Base-by-base conservation (phyloP, 352 stramenopile genomes). In the Phytopythium oedochilum region DNA sequence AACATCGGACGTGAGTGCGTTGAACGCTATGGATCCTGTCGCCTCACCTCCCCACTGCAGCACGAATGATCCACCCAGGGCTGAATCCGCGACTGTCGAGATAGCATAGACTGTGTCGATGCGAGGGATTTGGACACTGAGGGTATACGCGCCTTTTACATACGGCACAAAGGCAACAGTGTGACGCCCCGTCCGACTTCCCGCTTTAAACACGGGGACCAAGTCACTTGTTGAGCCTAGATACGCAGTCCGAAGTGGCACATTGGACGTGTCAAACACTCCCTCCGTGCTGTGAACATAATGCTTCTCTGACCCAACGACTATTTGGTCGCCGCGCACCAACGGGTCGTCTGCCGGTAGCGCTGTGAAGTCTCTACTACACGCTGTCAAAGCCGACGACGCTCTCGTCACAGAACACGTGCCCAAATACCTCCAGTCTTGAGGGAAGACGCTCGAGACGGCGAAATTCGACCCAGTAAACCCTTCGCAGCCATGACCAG, bases 121-220 rank as follows among this genome's bases (percentile, higher is more conserved):
- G 0, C 66, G 64, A n/a, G 88, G 86, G 4, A 96, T 57, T 38
- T 71, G 74, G 2, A 98, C 88, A 38, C 79, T 84, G 18, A 98
- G 64, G 20, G 75, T 53, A 66, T 98, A 98, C 28, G 67, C 70
- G 5, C 95, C 95, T 55, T 94, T 91, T 20, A 98, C 86, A 22
- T 87, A 78, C 0, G 93, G 92, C 22, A 89, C 89, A 70, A 97
- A 97, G 28, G 77, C 85, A 7, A 98, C 75, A 1, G 66, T 63
- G 55, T 97, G 86, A 1, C 71, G 91, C 0, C 92, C 94, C 5
- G 87, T 96, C 10, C 61, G 58, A 0, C 22, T 22, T 1, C 73
- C 75, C 15, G 69, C 71, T 40, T 90, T 89, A 43, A 78, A 94
- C 0, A 96, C 70, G 12, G 80, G 75, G 2, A 92, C 76, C 7